phyloP scores from a whole-genome alignment of 768 basidiomycete species.

The Termitomyces sp. region DNA sequence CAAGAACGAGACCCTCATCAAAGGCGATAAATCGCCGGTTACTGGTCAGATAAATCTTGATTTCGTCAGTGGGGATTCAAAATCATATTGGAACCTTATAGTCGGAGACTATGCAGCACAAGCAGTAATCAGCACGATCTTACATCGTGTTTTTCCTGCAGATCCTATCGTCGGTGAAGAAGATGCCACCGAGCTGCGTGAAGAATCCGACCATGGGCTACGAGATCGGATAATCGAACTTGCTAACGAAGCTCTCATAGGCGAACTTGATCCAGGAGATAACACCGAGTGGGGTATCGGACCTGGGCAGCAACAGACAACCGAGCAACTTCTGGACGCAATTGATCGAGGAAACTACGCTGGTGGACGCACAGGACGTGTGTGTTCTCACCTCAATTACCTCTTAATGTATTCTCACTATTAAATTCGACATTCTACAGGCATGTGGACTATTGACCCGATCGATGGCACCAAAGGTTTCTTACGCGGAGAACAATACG shows the following conservation, averaged over 20 bases:
- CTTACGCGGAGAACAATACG: conserved; percentile 88
- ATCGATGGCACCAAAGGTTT: conserved; percentile 96
- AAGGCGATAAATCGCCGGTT: conserved; percentile 89
- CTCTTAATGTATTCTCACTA: neutral
- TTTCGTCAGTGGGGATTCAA: neutral
- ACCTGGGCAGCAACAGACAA: conserved; percentile 42
- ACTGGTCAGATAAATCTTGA: conserved; percentile 48
- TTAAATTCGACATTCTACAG: conserved; percentile 25
- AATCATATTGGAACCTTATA: conserved; percentile 21
- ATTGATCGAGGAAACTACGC: conserved; percentile 79
- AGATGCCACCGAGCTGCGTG: conserved; percentile 75
- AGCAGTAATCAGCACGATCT: conserved; percentile 81
- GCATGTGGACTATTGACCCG: conserved; percentile 84
- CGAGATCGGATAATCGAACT: conserved; percentile 69
- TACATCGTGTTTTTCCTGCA: conserved; percentile 68
- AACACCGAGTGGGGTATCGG: conserved; percentile 69
- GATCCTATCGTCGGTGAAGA: conserved; percentile 96
- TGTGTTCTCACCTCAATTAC: conserved; percentile 23
- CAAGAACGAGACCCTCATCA: conserved; percentile 80
- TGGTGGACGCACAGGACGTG: conserved; percentile 72
- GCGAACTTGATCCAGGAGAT: conserved; percentile 51
- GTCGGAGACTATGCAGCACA: conserved; percentile 95
- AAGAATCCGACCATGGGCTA: conserved; percentile 35
- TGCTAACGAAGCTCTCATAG: conserved; percentile 72
- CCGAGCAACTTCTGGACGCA: conserved; percentile 65